Evolutionary conservation across 768 basidiomycete species (phyloP).

Genomic region (Tricholomella constricta): DNA sequence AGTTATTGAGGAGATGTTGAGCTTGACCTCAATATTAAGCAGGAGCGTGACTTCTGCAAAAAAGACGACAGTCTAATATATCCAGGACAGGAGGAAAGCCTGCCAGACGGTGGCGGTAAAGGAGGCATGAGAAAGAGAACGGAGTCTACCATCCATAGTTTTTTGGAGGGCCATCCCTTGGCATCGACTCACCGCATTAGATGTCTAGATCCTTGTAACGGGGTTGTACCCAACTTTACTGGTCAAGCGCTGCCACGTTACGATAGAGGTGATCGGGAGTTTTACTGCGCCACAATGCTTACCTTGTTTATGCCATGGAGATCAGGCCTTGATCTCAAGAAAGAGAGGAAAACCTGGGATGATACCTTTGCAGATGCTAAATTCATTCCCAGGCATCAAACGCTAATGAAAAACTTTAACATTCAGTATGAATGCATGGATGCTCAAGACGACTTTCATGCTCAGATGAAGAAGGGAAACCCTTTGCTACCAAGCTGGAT

Average conservation of each 20-base stretch:
- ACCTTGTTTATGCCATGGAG: conserved; percentile 32
- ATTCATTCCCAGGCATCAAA: conserved; percentile 14
- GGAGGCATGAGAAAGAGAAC: too few species aligned
- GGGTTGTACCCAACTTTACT: neutral
- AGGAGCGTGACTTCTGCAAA: too few species aligned
- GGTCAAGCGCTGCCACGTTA: conserved; percentile 18
- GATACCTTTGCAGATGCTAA: conserved; percentile 16
- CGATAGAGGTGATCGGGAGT: conserved; percentile 33
- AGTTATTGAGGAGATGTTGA: too few species aligned
- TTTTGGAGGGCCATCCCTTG: neutral
- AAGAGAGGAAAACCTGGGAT: conserved; percentile 25
- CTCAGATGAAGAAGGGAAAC: conserved; percentile 1
- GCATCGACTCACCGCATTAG: neutral
- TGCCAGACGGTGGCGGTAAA: neutral
- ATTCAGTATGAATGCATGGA: too few species aligned
- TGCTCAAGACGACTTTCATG: too few species aligned
- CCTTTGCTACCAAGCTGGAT: neutral
- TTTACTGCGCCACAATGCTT: conserved; percentile 33
- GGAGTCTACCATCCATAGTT: neutral
- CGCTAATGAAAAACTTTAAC: conserved; percentile 32
- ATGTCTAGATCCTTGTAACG: neutral
- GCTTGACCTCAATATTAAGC: too few species aligned
- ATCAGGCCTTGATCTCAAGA: conserved; percentile 18
- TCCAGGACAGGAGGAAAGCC: neutral
- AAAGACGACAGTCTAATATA: too few species aligned